Percentiles rank a stretch among this genome's conserved stretches.
Evolutionary conservation across 768 basidiomycete species (phyloP).

Genomic region (Lyophyllum shimeji): DNA sequence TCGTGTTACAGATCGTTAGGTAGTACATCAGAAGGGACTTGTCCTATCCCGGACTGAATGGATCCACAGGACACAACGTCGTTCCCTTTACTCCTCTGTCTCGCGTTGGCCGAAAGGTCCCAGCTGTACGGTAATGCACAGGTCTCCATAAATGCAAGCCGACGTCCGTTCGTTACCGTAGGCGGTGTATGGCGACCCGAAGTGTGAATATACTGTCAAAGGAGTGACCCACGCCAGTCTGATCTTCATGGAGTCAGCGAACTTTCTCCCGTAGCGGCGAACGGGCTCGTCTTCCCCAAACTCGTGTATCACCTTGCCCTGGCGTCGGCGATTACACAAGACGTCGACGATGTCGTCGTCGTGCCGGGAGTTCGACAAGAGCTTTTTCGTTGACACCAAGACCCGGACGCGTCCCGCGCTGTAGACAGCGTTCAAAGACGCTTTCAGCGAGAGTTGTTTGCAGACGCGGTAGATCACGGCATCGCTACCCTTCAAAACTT

Average conservation of each 20-base stretch:
- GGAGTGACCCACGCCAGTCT: slow-evolving; percentile 6
- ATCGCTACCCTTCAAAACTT: slow-evolving; percentile 28
- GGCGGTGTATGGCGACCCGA: not conserved
- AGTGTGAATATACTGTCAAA: slow-evolving; percentile 1
- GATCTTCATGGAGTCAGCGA: not conserved
- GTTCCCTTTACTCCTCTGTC: not conserved
- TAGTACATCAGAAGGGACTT: no score
- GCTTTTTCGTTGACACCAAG: not conserved
- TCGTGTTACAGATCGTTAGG: no score
- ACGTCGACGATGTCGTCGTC: not conserved
- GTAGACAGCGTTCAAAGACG: not conserved
- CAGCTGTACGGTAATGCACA: slow-evolving; percentile 3
- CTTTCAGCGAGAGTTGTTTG: not conserved
- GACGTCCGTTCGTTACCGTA: slow-evolving; percentile 7
- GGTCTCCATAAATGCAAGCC: slow-evolving; percentile 3
- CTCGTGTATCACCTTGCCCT: slow-evolving; percentile 3
- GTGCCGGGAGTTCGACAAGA: not conserved
- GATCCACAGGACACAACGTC: no score
- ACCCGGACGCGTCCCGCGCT: not conserved
- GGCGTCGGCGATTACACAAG: not conserved
- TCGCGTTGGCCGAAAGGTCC: not conserved
- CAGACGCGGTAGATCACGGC: slow-evolving; percentile 23
- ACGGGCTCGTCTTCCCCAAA: not conserved
- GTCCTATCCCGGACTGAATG: no score
- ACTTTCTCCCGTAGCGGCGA: no score